Evolutionary conservation across 495 filamentous ascomycete species (phyloP), one percentile per base, ranked within the genome.

Genomic region (Chaetomium cochliodes): DNA sequence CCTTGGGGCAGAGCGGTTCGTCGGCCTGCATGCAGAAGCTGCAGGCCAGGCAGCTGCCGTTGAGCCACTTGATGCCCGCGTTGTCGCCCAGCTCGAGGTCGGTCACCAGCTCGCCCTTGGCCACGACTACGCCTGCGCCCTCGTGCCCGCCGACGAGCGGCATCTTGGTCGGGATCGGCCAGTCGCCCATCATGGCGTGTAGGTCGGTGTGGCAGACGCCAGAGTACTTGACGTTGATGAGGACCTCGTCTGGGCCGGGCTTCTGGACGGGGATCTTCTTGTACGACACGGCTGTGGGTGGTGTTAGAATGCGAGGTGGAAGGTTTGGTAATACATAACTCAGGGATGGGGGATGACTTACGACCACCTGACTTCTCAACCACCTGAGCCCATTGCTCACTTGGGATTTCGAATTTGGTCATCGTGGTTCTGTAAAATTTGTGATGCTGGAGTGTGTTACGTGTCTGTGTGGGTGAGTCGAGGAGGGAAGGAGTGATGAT

Each of bases 101-200:
- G 13, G 83, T 78, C 23, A 92, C 91, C 11, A 92, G 80, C 9
- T 85, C 77, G 65, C 92, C 92, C 60, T 82, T 82, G 26, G 91
- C 90, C 22, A 96, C 92, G 39, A 97, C 90, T 46, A 92, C 77
- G 71, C 92, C 92, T 37, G 92, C 90, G 63, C 90, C 93, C 78
- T 96, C 92, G 78, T 97, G 93, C n/a, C 93, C 93, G 69, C 93
- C 92, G 47, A 97, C 88, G n/a, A 96, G 82, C 16, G 91, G 90
- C 22, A 89, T 76, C 79, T 96, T 96, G 66, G 84, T 84, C 7
- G 79, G 72, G 49, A 96, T 75, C 13, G 93, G 92, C 92, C 92
- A 96, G 79, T 96, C 90, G 65, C 93, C 92, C 59, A 88, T 90
- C 78, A 92, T 81, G 58, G 92, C 91, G 79, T 94, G 90, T 25